Evolutionary conservation across 1,284 basidiomycete species (phyloP).

Genomic region (Rhodofomes roseus): DNA sequence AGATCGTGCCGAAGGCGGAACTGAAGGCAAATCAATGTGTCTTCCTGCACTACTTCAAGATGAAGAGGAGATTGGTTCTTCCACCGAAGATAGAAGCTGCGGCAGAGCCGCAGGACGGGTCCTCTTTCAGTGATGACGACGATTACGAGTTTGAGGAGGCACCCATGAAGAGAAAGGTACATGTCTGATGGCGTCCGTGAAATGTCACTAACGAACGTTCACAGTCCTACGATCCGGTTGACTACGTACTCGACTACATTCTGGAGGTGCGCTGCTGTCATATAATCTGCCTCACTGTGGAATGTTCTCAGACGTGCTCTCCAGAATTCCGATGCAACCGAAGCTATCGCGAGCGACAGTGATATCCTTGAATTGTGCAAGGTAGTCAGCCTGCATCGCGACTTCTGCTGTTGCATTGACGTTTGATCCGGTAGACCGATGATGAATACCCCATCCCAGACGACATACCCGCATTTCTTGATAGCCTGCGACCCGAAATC

Average conservation of each 20-base stretch:
- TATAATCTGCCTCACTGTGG: not conserved
- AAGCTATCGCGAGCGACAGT: conserved; percentile 16
- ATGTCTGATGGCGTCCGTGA: not conserved
- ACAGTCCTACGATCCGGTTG: conserved; percentile 5
- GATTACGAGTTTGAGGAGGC: conserved; percentile 2
- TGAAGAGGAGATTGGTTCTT: conserved; percentile 7
- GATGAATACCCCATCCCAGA: conserved; percentile 4
- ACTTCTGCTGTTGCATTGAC: not conserved
- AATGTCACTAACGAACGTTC: not conserved
- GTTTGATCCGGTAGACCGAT: not conserved
- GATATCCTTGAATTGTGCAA: conserved; percentile 15
- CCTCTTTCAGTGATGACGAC: conserved; percentile 1
- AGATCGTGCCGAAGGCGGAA: not conserved
- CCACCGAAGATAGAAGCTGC: conserved; percentile 11
- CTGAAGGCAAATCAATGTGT: conserved; percentile 15
- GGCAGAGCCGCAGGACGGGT: conserved; percentile 14
- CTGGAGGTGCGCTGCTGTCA: conserved; percentile 10
- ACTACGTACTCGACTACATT: conserved; percentile 16
- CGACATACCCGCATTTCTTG: conserved; percentile 3
- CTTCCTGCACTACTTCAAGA: conserved; percentile 21
- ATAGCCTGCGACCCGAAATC: conserved; percentile 1
- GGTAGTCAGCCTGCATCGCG: not conserved
- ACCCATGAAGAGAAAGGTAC: not conserved
- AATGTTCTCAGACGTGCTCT: not conserved
- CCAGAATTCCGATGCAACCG: conserved; percentile 14